Evolutionary conservation across 2,329 filamentous ascomycete genomes (phyloP).

Genomic region (Penicillium glabrum): DNA sequence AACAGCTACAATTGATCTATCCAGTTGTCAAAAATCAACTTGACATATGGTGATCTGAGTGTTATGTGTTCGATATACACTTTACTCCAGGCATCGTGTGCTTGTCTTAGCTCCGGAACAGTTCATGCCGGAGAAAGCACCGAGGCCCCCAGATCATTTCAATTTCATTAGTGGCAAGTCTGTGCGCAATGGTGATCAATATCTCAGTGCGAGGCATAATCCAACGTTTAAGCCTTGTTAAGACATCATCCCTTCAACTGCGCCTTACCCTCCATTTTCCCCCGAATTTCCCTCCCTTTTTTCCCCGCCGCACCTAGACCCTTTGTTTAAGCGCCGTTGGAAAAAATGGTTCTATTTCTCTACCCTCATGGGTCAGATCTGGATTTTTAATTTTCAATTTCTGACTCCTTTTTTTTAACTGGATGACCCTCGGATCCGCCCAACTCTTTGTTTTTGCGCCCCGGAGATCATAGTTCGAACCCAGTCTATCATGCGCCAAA

Average conservation of each 20-base stretch:
- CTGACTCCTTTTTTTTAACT: not conserved
- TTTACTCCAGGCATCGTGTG: not conserved
- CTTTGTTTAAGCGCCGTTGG: conserved; percentile 23
- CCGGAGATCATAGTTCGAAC: not conserved
- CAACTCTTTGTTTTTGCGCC: not conserved
- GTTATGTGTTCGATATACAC: not conserved
- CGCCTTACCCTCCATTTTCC: conserved; percentile 3
- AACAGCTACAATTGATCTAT: not conserved
- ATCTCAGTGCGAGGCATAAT: conserved; percentile 9
- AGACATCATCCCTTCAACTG: conserved; percentile 20
- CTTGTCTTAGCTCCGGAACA: not conserved
- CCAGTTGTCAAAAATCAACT: too few relatives aligned
- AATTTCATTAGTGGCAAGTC: conserved; percentile 18
- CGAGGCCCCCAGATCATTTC: conserved; percentile 17
- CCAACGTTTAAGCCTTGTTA: conserved; percentile 20
- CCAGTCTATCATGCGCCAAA: not conserved
- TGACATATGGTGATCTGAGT: not conserved
- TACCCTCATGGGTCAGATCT: not conserved
- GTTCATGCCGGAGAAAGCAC: conserved; percentile 6
- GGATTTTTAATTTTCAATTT: not conserved
- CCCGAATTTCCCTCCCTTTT: conserved; percentile 3
- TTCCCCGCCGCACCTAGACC: conserved; percentile 5
- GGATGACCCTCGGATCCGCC: not conserved
- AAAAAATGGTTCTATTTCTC: conserved; percentile 1
- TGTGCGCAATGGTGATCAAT: conserved; percentile 24